phyloP scores from a whole-genome alignment of 2,329 filamentous ascomycete species.

The Chaetoscypha palmicola region DNA sequence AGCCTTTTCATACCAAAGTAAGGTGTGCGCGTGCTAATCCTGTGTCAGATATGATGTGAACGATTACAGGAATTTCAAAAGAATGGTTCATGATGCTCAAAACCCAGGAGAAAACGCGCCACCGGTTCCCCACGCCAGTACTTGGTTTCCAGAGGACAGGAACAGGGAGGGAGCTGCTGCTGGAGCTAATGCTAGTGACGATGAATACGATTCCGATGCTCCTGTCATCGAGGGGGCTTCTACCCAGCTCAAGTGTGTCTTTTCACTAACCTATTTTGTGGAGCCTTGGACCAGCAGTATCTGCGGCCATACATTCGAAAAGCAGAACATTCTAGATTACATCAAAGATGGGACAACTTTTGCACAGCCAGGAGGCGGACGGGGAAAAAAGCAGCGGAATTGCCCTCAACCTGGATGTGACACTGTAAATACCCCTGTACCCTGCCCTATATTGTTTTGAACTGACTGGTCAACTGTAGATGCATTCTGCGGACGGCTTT shows the following conservation, averaged over 20 bases:
- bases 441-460: neutral
- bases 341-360: constrained; percentile 12
- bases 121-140: constrained; percentile 46
- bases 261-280: constrained; percentile 57
- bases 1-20: neutral
- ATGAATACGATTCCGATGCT: constrained; percentile 43
- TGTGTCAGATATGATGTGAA: constrained; percentile 49
- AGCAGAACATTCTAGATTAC: constrained; percentile 51
- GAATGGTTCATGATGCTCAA: constrained; percentile 53
- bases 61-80: constrained; percentile 54
- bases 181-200: constrained; percentile 39
- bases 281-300: constrained; percentile 60
- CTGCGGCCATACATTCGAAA: constrained; percentile 70
- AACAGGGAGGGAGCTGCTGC: constrained; percentile 14
- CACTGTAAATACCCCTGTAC: constrained; percentile 39
- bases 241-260: constrained; percentile 60
- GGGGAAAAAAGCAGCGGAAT: constrained; percentile 33
- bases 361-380: constrained; percentile 4
- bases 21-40: constrained; percentile 4
- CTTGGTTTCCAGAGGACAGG: constrained; percentile 56
- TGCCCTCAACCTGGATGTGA: constrained; percentile 63
- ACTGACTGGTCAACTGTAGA: constrained; percentile 31
- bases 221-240: constrained; percentile 59
- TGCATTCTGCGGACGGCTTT: constrained; percentile 46
- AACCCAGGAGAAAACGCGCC: constrained; percentile 46